Conservation (phyloP, 2,329 filamentous ascomycete genomes). For the Botryotinia convoluta region DNA sequence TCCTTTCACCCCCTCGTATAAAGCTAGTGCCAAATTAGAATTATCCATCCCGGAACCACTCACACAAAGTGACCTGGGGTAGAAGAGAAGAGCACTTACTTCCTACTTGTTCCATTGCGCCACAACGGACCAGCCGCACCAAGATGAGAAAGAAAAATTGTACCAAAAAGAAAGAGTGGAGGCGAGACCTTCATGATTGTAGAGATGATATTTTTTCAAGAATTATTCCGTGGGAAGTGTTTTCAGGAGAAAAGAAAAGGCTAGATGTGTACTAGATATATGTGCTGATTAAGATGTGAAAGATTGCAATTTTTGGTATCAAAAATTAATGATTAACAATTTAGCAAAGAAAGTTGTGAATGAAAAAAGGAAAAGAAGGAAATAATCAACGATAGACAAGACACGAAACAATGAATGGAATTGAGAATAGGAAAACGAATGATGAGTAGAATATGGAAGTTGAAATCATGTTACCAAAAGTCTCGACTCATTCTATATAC, state of each 20-base stretch:
- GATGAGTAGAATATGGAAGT: background rate
- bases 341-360: conserved; percentile 5
- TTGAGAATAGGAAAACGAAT: background rate
- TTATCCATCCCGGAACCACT: background rate
- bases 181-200: background rate
- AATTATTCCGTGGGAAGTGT: background rate
- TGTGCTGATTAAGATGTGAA: background rate
- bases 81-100: background rate
- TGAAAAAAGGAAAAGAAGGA: background rate
- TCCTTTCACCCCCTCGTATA: background rate
- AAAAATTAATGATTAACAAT: background rate
- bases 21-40: background rate
- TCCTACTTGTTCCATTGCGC: conserved; percentile 12
- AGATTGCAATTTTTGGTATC: background rate
- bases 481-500: conserved; percentile 11
- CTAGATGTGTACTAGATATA: background rate
- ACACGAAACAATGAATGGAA: background rate
- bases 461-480: background rate
- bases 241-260: background rate
- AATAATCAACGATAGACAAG: conserved; percentile 10
- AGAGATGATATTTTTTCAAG: background rate
- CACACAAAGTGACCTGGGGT: background rate
- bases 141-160: conserved; percentile 1
- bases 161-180: background rate
- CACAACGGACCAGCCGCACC: conserved; percentile 13